A percentile compares a stretch with the other conserved stretches of the same genome.
Evolutionary conservation across 1,284 basidiomycete species (phyloP).

Genomic region (Ustilago bromivora): DNA sequence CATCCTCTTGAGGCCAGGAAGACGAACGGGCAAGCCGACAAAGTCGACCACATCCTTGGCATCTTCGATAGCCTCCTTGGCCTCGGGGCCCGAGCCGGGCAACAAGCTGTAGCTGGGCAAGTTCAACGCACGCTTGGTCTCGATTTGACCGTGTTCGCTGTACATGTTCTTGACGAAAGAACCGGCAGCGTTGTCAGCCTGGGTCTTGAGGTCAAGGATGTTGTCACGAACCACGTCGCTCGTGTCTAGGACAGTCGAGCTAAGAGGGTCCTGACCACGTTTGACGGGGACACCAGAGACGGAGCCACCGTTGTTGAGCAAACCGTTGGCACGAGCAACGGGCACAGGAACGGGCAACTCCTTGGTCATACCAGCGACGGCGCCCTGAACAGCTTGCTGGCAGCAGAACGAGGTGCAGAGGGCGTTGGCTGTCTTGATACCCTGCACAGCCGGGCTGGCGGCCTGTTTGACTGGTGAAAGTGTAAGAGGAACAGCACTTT

Average conservation of each 20-base stretch:
- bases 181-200: conserved; percentile 25
- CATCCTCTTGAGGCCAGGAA: conserved; percentile 44
- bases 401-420: conserved; percentile 37
- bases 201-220: conserved; percentile 25
- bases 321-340: conserved; percentile 16
- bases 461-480: conserved; percentile 25
- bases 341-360: conserved; percentile 20
- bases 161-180: conserved; percentile 52
- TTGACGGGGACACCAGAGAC: conserved; percentile 31
- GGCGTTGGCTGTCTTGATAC: conserved; percentile 28
- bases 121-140: conserved; percentile 21
- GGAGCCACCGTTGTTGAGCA: conserved; percentile 17
- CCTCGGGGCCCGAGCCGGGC: conserved; percentile 34
- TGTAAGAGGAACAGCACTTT: conserved; percentile 25
- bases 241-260: conserved; percentile 18
- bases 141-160: conserved; percentile 24
- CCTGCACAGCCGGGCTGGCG: conserved; percentile 36
- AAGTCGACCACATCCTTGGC: conserved; percentile 34
- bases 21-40: conserved; percentile 17
- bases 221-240: conserved; percentile 32
- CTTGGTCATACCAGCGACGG: conserved; percentile 11
- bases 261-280: conserved; percentile 26
- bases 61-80: conserved; percentile 16
- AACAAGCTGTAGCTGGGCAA: conserved; percentile 28
- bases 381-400: conserved; percentile 9